Evolutionary conservation across 768 basidiomycete species (phyloP).

Genomic region (Podaxis sp.): DNA sequence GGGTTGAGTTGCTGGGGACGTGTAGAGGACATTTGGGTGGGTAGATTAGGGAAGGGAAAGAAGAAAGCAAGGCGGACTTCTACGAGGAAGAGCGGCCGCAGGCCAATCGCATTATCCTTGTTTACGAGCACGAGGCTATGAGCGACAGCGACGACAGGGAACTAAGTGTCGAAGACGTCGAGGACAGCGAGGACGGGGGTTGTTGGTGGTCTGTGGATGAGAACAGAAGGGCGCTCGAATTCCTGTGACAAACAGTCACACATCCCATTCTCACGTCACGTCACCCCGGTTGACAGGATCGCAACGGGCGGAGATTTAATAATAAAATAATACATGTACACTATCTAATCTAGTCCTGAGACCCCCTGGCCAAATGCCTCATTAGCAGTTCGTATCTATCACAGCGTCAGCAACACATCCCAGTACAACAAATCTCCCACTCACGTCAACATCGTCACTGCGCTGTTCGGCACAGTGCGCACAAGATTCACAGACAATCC

Average conservation of each 20-base stretch:
- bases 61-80: slow-evolving; percentile 2
- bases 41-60: neutral
- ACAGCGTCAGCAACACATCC: neutral
- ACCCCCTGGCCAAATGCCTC: slow-evolving; percentile 47
- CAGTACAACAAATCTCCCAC: slow-evolving; percentile 20
- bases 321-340: slow-evolving; percentile 9
- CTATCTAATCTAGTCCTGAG: slow-evolving; percentile 3
- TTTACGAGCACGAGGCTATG: neutral
- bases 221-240: neutral
- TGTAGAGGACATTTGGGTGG: slow-evolving; percentile 16
- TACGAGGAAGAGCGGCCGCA: slow-evolving; percentile 10
- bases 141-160: slow-evolving; percentile 6
- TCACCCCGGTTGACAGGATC: slow-evolving; percentile 20
- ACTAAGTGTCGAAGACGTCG: slow-evolving; percentile 10
- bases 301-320: slow-evolving; percentile 6
- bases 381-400: slow-evolving; percentile 53
- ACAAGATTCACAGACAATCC: slow-evolving; percentile 93
- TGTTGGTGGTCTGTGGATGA: slow-evolving; percentile 12
- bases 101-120: slow-evolving; percentile 17
- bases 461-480: slow-evolving; percentile 94
- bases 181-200: slow-evolving; percentile 13
- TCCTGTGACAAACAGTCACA: slow-evolving; percentile 5
- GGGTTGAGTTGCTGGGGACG: slow-evolving; percentile 16
- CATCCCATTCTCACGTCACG: slow-evolving; percentile 11
- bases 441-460: slow-evolving; percentile 93